Base-by-base conservation (phyloP, 2,329 filamentous ascomycete species). In the Fusarium redolens region DNA sequence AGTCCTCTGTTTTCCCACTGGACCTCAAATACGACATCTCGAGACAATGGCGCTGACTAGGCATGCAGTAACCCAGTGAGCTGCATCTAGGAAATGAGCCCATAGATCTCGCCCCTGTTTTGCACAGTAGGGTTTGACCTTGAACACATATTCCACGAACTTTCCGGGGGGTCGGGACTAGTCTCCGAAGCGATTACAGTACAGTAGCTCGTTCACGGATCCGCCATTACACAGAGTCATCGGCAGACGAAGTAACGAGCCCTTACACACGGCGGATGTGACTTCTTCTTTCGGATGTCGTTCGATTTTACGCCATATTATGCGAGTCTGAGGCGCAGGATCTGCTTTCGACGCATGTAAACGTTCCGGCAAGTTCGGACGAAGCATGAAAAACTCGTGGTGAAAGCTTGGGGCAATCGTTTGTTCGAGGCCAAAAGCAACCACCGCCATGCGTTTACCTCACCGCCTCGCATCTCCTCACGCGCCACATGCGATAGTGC, bases 401-500 rank as follows among this genome's bases (percentile, higher is more conserved):
- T 58, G 43, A 45, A 71, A 54, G 57, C 58, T 61, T 50, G 18
- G 51, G 52, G 44, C 52, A 52, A 59, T 43, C 28, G 45, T 51
- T 62, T 58, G 48, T 30, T 58, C 28, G 25, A 51, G 51, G 47
- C 37, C 25, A 35, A 61, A 57, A 58, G 45, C 22, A 57, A 25
- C 40, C 38, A 57, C 40, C 54, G 18, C 40, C 31, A 62, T 57
- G 41, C 33, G 43, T 35, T 59, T 48, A 59, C 25, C 51, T 64
- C 67, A 67, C 62, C 71, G 55, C 57, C 52, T 59, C 44, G 35
- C 33, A 66, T 45, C 59, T 22, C 30, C 52, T 58, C 30, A 48
- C n/a, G 14, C 69, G 70, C 70, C 70, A 71, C 61, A 44, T 65
- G 63, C 37, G 43, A 72, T 74, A 72, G 68, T 61, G 52, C 60